Conservation (phyloP, 1,284 basidiomycete genomes). For the Polyporus tsugae region DNA sequence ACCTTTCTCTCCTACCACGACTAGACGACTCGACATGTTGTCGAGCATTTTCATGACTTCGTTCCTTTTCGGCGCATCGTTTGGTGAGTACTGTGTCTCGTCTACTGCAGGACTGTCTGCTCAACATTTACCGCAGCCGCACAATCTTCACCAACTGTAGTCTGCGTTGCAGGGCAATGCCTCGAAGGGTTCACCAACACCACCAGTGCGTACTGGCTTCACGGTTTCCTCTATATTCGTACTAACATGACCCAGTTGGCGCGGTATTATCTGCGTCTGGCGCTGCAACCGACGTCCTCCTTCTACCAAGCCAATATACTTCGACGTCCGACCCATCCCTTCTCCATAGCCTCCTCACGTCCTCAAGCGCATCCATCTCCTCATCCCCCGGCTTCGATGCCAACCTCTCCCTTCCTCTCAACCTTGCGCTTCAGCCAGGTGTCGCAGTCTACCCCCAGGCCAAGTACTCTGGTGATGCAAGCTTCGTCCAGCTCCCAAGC, state of each 20-base stretch:
- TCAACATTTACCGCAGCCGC: conserved; percentile 47
- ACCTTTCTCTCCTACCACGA: conserved; percentile 33
- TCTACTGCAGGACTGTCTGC: neutral
- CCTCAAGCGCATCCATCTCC: conserved; percentile 63
- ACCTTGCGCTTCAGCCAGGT: conserved; percentile 70
- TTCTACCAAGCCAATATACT: conserved; percentile 80
- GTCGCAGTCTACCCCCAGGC: conserved; percentile 64
- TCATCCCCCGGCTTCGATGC: conserved; percentile 69
- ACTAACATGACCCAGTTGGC: conserved; percentile 59
- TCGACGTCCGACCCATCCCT: conserved; percentile 74
- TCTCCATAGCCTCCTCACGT: conserved; percentile 70
- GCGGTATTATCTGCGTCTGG: conserved; percentile 65
- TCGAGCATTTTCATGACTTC: conserved; percentile 53
- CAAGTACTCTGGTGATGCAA: conserved; percentile 68
- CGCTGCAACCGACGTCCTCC: conserved; percentile 58
- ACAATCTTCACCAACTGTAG: conserved; percentile 65
- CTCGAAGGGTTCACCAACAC: conserved; percentile 76
- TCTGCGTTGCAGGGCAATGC: conserved; percentile 86
- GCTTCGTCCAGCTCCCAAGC: conserved; percentile 63
- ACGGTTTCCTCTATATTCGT: conserved; percentile 10
- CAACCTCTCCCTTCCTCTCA: conserved; percentile 66
- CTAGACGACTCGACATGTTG: conserved; percentile 50
- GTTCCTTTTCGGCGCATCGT: conserved; percentile 54
- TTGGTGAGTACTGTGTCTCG: conserved; percentile 47
- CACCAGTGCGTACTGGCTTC: conserved; percentile 58